phyloP scores from a whole-genome alignment of 108 stramenopile species.

The Nitzschia sp. region DNA sequence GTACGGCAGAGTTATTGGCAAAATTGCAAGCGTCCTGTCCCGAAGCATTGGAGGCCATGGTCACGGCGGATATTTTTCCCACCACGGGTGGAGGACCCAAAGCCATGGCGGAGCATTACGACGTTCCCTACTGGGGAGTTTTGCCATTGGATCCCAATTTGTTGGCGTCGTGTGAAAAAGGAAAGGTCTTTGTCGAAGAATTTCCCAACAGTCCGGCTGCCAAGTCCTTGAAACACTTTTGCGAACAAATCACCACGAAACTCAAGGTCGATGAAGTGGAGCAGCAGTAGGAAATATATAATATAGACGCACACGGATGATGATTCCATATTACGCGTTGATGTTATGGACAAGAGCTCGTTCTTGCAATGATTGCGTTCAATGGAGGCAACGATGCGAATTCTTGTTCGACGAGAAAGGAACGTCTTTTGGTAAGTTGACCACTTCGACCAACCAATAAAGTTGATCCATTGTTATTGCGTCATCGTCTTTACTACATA shows the following conservation, averaged over 20 bases:
- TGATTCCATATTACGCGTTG: too few relatives aligned
- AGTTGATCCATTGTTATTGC: too few relatives aligned
- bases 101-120: slow-evolving; percentile 88
- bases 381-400: too few relatives aligned
- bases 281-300: not conserved
- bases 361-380: too few relatives aligned
- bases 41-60: slow-evolving; percentile 64
- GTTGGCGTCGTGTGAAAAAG: slow-evolving; percentile 90
- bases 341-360: too few relatives aligned
- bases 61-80: slow-evolving; percentile 72
- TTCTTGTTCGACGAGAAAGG: too few relatives aligned
- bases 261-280: slow-evolving; percentile 68
- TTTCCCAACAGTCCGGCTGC: slow-evolving; percentile 53
- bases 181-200: slow-evolving; percentile 69
- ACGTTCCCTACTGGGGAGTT: slow-evolving; percentile 89
- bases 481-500: too few relatives aligned
- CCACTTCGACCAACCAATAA: too few relatives aligned
- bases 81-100: slow-evolving; percentile 64
- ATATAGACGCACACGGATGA: too few relatives aligned
- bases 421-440: too few relatives aligned
- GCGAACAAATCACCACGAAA: slow-evolving; percentile 47
- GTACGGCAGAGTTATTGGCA: slow-evolving; percentile 59
- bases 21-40: slow-evolving; percentile 71
- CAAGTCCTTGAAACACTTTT: slow-evolving; percentile 61
- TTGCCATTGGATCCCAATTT: slow-evolving; percentile 95